A percentile compares a stretch with the other conserved stretches of the same genome.
Evolutionary conservation across 73 alveolate genomes (phyloP).

Genomic region (Paramecium pentaurelia): DNA sequence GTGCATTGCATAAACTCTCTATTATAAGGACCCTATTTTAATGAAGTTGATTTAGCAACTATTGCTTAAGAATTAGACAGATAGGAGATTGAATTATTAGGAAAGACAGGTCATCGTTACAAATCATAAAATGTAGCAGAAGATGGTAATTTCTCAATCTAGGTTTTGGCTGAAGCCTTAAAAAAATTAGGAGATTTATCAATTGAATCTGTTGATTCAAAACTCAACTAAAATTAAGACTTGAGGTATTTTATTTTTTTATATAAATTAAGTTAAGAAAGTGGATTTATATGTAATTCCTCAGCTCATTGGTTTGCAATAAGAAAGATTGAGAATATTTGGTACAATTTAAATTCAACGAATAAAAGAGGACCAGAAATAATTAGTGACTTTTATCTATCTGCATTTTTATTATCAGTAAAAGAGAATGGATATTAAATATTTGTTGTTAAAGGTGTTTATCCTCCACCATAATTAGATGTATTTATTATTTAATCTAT

Average conservation of each 20-base stretch:
- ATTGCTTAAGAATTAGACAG: slow-evolving; percentile 81
- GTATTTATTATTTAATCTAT: neutral
- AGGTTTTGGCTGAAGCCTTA: slow-evolving; percentile 85
- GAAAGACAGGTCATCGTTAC: neutral
- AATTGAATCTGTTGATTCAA: neutral
- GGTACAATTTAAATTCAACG: slow-evolving; percentile 94
- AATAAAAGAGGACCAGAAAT: slow-evolving; percentile 88
- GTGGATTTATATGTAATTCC: slow-evolving; percentile 89
- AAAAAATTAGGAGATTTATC: slow-evolving; percentile 64
- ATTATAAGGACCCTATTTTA: slow-evolving; percentile 89
- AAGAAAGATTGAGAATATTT: slow-evolving; percentile 82
- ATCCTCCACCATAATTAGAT: slow-evolving; percentile 53
- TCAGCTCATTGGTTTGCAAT: slow-evolving; percentile 93
- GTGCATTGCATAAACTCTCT: slow-evolving; percentile 87
- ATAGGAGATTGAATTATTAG: slow-evolving; percentile 67
- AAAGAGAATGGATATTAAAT: slow-evolving; percentile 83
- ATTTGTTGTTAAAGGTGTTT: slow-evolving; percentile 76
- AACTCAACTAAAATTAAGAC: slow-evolving; percentile 26
- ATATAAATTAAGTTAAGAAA: slow-evolving; percentile 69
- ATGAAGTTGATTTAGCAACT: slow-evolving; percentile 74
- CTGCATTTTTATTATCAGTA: slow-evolving; percentile 83
- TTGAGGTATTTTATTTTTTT: slow-evolving; percentile 17
- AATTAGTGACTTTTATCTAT: slow-evolving; percentile 82
- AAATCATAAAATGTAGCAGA: slow-evolving; percentile 84
- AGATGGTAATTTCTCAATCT: slow-evolving; percentile 90